Evolutionary conservation across 352 stramenopile genomes (phyloP).

Genomic region (Phytophthora pini): DNA sequence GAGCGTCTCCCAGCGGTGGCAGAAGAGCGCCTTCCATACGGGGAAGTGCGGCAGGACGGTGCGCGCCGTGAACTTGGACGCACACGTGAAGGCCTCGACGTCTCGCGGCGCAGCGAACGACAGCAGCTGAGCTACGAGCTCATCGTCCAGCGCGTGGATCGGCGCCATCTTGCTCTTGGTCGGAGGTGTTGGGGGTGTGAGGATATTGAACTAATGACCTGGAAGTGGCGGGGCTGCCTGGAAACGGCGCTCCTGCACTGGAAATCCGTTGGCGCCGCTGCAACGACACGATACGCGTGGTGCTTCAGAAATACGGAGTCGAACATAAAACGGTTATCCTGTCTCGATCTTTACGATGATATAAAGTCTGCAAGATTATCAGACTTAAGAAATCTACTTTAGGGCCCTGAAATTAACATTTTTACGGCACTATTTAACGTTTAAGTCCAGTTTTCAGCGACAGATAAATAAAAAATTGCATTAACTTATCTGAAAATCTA

Average conservation of each 20-base stretch:
- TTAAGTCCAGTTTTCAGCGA: no score
- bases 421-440: no score
- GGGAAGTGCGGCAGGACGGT: conserved; percentile 40
- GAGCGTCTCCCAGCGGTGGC: conserved; percentile 39
- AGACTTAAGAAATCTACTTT: no score
- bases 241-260: conserved; percentile 1
- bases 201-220: conserved; percentile 13
- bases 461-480: no score
- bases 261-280: conserved; percentile 16
- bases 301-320: conserved; percentile 29
- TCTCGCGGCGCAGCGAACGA: conserved; percentile 35
- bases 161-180: conserved; percentile 28
- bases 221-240: conserved; percentile 3
- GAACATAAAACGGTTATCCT: no score
- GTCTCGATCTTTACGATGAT: no score
- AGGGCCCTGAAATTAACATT: no score
- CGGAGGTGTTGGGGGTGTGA: conserved; percentile 9
- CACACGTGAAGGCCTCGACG: conserved; percentile 42
- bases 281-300: conserved; percentile 17
- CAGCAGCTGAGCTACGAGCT: conserved; percentile 39
- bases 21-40: conserved; percentile 43
- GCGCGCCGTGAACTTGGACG: conserved; percentile 37
- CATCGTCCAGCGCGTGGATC: conserved; percentile 39
- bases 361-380: no score
- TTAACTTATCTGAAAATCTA: no score